These are phyloP conservation scores for Aristolochia contorta DNA, from an alignment of 164 flowering plant species.

Conservation along the genomic window DNA sequence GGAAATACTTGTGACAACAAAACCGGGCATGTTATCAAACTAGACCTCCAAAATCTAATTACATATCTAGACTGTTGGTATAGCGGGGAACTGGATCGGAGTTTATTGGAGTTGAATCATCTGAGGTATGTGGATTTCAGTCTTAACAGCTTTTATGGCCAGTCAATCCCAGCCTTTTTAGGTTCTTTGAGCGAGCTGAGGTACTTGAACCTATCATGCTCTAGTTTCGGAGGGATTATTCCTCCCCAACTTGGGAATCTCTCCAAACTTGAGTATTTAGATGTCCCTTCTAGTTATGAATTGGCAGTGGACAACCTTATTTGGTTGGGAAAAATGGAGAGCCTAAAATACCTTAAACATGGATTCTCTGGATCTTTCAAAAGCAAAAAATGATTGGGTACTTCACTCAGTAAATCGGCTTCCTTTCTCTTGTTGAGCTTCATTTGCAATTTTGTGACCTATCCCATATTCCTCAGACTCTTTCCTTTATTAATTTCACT, in stretches of 20 bases:
- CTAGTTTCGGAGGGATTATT: constrained; percentile 3
- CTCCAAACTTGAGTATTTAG: constrained; percentile 8
- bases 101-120: constrained; percentile 9
- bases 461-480: background rate
- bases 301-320: background rate
- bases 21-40: constrained; percentile 6
- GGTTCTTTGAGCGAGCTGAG: constrained; percentile 5
- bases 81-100: constrained; percentile 7
- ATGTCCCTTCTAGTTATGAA: background rate
- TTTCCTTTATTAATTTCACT: constrained; percentile 9
- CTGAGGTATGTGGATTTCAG: constrained; percentile 10
- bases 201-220: constrained; percentile 7
- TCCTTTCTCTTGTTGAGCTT: constrained; percentile 8
- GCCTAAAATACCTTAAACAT: background rate
- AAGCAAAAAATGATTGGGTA: constrained; percentile 8
- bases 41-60: background rate
- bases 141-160: constrained; percentile 1
- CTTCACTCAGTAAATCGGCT: constrained; percentile 2
- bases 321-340: constrained; percentile 8
- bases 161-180: constrained; percentile 6
- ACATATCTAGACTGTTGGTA: background rate
- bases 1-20: constrained; percentile 3
- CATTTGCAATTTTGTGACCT: background rate
- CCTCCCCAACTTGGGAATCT: constrained; percentile 14
- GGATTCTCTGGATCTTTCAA: background rate